Evolutionary conservation across 2,329 filamentous ascomycete species (phyloP).

Genomic region (Pseudocercospora vitis): DNA sequence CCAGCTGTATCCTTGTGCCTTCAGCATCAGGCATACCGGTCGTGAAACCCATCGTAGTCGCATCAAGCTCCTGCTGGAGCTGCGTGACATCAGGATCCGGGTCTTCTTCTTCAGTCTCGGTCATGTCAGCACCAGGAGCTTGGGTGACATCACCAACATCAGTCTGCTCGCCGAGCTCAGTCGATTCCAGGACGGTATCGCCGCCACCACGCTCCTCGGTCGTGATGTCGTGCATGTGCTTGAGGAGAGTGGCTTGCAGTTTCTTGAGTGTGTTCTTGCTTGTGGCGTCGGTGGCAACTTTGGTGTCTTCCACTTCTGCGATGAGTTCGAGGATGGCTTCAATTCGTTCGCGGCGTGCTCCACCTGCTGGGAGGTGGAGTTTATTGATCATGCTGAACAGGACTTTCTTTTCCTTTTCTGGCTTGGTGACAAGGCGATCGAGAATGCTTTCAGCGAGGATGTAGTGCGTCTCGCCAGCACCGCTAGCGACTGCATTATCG

Average conservation of each 20-base stretch:
- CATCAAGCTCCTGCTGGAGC: conserved; percentile 31
- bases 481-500: conserved; percentile 18
- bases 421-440: conserved; percentile 63
- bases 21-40: conserved; percentile 39
- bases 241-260: conserved; percentile 51
- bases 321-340: conserved; percentile 48
- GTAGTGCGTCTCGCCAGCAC: conserved; percentile 61
- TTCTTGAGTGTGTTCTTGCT: conserved; percentile 58
- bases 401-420: conserved; percentile 83
- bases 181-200: conserved; percentile 34
- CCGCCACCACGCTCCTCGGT: conserved; percentile 37
- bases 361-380: conserved; percentile 67
- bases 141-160: conserved; percentile 22
- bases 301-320: conserved; percentile 49
- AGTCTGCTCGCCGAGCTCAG: conserved; percentile 23
- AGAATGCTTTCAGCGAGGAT: conserved; percentile 75
- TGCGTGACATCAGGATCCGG: conserved; percentile 30
- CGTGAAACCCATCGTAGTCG: conserved; percentile 32
- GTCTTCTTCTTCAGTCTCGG: conserved; percentile 25
- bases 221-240: conserved; percentile 51
- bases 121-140: conserved; percentile 3
- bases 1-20: conserved; percentile 36
- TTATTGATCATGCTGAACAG: conserved; percentile 77
- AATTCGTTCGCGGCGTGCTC: conserved; percentile 34
- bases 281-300: conserved; percentile 53